Conservation (phyloP, 768 basidiomycete species). For the Mycena polygramma region DNA sequence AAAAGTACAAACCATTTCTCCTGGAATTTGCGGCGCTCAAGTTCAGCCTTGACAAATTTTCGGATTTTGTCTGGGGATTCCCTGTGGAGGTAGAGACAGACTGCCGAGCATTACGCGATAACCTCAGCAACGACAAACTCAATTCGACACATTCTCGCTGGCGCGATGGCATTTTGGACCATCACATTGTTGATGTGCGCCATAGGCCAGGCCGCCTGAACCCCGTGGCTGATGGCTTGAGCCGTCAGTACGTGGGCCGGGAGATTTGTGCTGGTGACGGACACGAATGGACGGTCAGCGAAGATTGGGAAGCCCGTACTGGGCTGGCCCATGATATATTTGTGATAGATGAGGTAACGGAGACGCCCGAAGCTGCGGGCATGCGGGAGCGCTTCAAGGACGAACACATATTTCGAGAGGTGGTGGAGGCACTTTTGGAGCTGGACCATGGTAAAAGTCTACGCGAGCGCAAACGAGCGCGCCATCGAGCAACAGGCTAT, state of each 20-base stretch:
- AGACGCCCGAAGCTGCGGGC: not conserved
- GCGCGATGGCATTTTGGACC: conserved; percentile 29
- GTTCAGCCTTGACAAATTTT: conserved; percentile 39
- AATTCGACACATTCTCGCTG: conserved; percentile 43
- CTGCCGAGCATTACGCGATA: conserved; percentile 38
- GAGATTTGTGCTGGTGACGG: conserved; percentile 33
- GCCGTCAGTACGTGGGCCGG: conserved; percentile 8
- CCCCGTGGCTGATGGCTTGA: not conserved
- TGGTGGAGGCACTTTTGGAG: conserved; percentile 29
- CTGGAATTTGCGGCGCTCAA: conserved; percentile 46
- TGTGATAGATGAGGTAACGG: not conserved
- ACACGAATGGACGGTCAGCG: conserved; percentile 38
- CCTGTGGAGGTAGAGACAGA: conserved; percentile 36
- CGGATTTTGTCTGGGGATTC: conserved; percentile 40
- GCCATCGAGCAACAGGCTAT: conserved; percentile 32
- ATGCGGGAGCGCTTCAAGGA: conserved; percentile 22
- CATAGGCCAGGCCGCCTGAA: not conserved
- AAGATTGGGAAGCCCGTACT: conserved; percentile 33
- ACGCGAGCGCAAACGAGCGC: conserved; percentile 16
- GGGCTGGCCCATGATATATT: conserved; percentile 25
- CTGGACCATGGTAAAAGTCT: conserved; percentile 27
- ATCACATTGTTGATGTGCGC: conserved; percentile 36
- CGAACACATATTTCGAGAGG: conserved; percentile 33
- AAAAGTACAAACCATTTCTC: conserved; percentile 45
- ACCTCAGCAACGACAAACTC: conserved; percentile 41